Evolutionary conservation across 352 stramenopile genomes (phyloP).

Genomic region (Globisporangium middletonii): DNA sequence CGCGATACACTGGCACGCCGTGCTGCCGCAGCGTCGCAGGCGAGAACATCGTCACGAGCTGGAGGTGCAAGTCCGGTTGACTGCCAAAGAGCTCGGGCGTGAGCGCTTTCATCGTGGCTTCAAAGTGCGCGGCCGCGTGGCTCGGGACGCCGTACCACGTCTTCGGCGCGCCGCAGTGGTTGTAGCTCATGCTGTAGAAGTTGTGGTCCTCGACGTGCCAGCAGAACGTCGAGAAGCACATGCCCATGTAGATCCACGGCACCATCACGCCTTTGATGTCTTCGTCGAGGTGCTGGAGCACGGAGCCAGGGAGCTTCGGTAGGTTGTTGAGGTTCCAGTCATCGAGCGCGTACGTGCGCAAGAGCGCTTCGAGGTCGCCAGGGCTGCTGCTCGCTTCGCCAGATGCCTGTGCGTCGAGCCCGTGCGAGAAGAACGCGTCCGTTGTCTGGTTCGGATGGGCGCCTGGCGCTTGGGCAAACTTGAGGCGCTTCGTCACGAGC

Average conservation of each 20-base stretch:
- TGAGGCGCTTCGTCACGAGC: slow-evolving; percentile 42
- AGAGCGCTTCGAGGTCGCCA: slow-evolving; percentile 37
- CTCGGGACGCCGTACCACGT: slow-evolving; percentile 98
- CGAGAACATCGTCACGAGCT: slow-evolving; percentile 86
- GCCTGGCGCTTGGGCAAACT: slow-evolving; percentile 31
- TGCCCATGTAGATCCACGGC: slow-evolving; percentile 99
- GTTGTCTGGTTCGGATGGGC: slow-evolving; percentile 27
- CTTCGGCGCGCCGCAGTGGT: slow-evolving; percentile 96
- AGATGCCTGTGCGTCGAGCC: slow-evolving; percentile 25
- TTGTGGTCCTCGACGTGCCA: slow-evolving; percentile 99
- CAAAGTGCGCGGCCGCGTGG: slow-evolving; percentile 86
- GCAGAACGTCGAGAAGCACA: slow-evolving; percentile 98
- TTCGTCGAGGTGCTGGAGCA: slow-evolving; percentile 95
- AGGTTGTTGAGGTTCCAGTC: slow-evolving; percentile 99
- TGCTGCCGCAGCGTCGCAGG: slow-evolving; percentile 63
- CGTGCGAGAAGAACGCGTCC: slow-evolving; percentile 40
- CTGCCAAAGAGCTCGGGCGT: slow-evolving; percentile 94
- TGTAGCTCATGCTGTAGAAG: slow-evolving; percentile 99
- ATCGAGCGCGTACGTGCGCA: slow-evolving; percentile 73
- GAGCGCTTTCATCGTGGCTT: slow-evolving; percentile 86
- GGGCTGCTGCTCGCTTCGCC: neutral
- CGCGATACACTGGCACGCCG: slow-evolving; percentile 92
- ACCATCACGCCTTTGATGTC: slow-evolving; percentile 99
- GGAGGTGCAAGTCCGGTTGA: slow-evolving; percentile 94
- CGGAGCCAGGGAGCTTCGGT: slow-evolving; percentile 88